Conservation (phyloP, 169 alveolate species). For the Plasmodium vinckei region DNA sequence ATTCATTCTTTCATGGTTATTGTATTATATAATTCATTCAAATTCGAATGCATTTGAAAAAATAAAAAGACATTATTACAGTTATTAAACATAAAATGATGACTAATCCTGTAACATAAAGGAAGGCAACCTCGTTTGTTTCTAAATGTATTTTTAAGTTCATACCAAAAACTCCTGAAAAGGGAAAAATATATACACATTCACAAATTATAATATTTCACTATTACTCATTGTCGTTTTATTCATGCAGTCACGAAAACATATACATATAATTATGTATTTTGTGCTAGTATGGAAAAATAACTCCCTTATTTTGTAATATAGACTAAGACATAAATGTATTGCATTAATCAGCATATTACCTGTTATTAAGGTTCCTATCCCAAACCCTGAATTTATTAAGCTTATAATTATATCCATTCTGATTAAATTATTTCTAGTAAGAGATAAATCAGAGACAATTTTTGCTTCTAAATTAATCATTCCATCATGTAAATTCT, state of each 20-base stretch:
- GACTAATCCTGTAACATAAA: slow-evolving; percentile 78
- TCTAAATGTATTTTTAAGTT: slow-evolving; percentile 83
- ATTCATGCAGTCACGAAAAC: not conserved
- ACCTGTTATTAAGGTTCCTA: slow-evolving; percentile 89
- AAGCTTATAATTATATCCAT: slow-evolving; percentile 86
- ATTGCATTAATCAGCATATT: not conserved
- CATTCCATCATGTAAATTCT: slow-evolving; percentile 62
- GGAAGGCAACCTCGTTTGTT: slow-evolving; percentile 79
- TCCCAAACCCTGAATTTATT: slow-evolving; percentile 85
- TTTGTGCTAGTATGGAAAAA: not conserved
- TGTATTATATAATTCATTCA: slow-evolving; percentile 15
- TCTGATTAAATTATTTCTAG: slow-evolving; percentile 85
- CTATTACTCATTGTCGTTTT: too few relatives aligned
- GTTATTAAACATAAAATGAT: slow-evolving; percentile 68
- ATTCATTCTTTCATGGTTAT: too few relatives aligned
- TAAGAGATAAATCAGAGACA: slow-evolving; percentile 82
- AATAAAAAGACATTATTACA: slow-evolving; percentile 71
- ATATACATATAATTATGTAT: not conserved
- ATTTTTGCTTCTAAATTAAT: slow-evolving; percentile 83
- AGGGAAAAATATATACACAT: slow-evolving; percentile 4
- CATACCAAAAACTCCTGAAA: slow-evolving; percentile 87
- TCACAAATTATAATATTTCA: not conserved
- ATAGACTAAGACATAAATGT: not conserved
- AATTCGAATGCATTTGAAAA: slow-evolving; percentile 81
- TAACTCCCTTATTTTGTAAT: not conserved